Evolutionary conservation across 768 basidiomycete species (phyloP), one percentile per base, ranked within the genome.

Genomic region (Bullera alba): DNA sequence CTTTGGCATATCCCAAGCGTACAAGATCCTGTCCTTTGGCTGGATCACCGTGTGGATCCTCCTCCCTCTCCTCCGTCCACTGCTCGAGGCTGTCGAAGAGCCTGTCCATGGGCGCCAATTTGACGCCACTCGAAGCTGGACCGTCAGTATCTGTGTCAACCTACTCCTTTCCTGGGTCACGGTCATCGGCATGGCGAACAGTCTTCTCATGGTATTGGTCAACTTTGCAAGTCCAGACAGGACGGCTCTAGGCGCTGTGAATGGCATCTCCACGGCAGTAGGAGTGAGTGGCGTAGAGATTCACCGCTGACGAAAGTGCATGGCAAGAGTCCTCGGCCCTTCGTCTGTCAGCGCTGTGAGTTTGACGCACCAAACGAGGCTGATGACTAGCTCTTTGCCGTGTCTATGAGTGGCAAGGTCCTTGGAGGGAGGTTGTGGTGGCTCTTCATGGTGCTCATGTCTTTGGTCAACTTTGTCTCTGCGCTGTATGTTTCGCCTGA

Each of bases 361-460:
- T 58, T 5, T 3, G 8, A 41, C 14, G 43, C 27, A 15, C 16
- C 4, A 10, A 23, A 2, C 43, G 38, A 15, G 38, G 19, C 42
- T 22, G 19, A 42, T 1, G 7, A 22, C 38, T 47, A 48, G 59
- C 67, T 69, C 4, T 72, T 63, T 46, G 70, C 70, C 14, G 50
- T 67, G 21, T 70, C 68, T 5, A 69, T 72, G 57, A 68, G 70
- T 43, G 53, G 60, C 12, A 54, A 59, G 23, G 57, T 69, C 2
- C 44, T 69, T 7, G 62, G 59, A 12, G 70, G 70, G 0, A 53
- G 65, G 35, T 49, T 70, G 23, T 72, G 70, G 70, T 72, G 70
- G 70, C 69, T 72, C 44, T 62, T 69, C 47, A 68, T 72, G 53
- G 59, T 67, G n/a, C 36, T 58, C 36, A 57, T 70, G 39, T 70